Conservation (phyloP, 2,329 filamentous ascomycete genomes). For the Botrytis medusae region DNA sequence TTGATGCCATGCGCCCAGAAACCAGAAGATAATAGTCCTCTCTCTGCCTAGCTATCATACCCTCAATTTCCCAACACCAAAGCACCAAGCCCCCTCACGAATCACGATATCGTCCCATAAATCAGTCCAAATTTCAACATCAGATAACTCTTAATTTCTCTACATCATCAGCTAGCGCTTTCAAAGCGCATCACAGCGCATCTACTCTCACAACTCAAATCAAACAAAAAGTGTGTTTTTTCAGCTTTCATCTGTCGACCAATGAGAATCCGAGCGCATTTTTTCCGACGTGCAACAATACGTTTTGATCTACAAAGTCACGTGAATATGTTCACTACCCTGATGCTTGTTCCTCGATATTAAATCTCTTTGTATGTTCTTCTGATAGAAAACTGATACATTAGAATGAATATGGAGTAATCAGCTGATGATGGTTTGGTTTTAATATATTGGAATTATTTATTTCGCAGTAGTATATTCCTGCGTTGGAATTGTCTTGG, state of each 20-base stretch:
- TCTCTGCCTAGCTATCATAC: neutral
- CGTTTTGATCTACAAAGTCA: neutral
- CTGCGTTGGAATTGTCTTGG: neutral
- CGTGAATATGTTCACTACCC: neutral
- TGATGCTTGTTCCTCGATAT: neutral
- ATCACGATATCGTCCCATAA: neutral
- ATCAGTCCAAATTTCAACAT: neutral
- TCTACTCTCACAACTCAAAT: neutral
- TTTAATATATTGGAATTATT: accelerated
- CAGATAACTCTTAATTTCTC: neutral
- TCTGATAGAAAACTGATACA: accelerated
- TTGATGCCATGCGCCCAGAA: no score
- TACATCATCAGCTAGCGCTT: no score
- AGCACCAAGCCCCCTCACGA: neutral
- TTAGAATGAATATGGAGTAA: neutral
- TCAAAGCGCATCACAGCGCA: neutral
- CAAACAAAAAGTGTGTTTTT: neutral
- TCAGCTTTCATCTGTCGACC: neutral
- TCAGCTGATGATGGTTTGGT: accelerated
- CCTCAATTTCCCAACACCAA: neutral
- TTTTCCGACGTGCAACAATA: conserved; percentile 13
- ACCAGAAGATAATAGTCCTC: neutral
- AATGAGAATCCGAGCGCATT: conserved; percentile 6
- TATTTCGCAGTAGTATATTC: accelerated
- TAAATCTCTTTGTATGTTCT: neutral